Conservation (phyloP, 148 eudicot species). For the Gaultheria prostrata region DNA sequence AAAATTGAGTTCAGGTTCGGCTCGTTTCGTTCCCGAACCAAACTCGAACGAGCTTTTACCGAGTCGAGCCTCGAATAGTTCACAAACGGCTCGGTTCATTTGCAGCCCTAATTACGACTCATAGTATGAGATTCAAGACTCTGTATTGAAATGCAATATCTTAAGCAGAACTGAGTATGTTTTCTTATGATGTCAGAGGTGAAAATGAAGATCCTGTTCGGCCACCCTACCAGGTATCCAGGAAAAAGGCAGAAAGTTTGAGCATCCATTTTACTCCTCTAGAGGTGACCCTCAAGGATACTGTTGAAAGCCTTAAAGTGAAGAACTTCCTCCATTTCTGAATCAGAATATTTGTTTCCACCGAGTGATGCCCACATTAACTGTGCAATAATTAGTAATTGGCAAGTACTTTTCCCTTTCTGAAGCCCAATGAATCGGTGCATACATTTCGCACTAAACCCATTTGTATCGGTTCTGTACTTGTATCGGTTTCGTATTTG, state of each 20-base stretch:
- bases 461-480: neutral
- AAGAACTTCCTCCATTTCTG: constrained; percentile 10
- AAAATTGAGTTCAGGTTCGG: no score
- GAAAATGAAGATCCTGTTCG: constrained; percentile 14
- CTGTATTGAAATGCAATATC: no score
- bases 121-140: no score
- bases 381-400: neutral
- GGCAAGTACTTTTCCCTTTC: neutral
- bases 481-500: no score
- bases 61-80: no score
- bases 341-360: neutral
- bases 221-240: constrained; percentile 27
- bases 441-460: neutral
- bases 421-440: neutral
- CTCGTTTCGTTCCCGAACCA: no score
- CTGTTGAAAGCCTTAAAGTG: constrained; percentile 6
- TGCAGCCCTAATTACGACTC: no score
- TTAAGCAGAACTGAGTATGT: neutral
- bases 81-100: no score
- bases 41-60: no score
- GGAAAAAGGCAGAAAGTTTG: constrained; percentile 30
- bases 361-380: neutral
- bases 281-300: constrained; percentile 9
- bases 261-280: constrained; percentile 20
- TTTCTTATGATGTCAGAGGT: constrained; percentile 19